Conservation (phyloP, 352 stramenopile genomes). For the Globisporangium spinosum region DNA sequence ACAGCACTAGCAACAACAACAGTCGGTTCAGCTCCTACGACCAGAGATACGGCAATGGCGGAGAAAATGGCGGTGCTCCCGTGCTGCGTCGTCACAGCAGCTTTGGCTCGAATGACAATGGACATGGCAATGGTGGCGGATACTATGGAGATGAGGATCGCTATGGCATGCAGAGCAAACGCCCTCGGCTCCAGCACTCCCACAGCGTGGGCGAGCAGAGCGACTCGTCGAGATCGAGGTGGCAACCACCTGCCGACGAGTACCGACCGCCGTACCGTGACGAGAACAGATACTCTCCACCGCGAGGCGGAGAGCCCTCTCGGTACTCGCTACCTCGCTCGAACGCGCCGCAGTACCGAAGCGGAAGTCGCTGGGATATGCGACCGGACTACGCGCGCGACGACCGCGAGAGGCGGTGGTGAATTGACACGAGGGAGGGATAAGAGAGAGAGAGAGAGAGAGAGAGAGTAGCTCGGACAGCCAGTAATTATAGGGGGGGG, state of each 20-base stretch:
- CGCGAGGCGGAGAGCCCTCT: neutral
- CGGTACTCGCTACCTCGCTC: conserved; percentile 11
- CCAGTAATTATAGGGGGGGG: conserved; percentile 1
- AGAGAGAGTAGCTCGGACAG: neutral
- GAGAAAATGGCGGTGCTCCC: conserved; percentile 17
- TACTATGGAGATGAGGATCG: conserved; percentile 23
- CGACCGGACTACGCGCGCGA: conserved; percentile 6
- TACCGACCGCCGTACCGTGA: conserved; percentile 11
- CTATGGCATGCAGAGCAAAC: conserved; percentile 38
- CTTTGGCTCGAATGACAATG: conserved; percentile 14
- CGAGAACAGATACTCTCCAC: conserved; percentile 10
- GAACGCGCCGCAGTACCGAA: conserved; percentile 17
- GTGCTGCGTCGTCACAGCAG: conserved; percentile 49
- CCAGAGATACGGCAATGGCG: conserved; percentile 12
- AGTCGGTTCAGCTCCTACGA: neutral
- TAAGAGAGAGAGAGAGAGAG: neutral
- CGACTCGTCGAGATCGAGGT: conserved; percentile 21
- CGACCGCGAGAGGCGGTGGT: conserved; percentile 12
- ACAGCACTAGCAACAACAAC: neutral
- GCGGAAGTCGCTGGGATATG: conserved; percentile 13
- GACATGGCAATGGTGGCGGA: neutral
- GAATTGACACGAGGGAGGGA: neutral
- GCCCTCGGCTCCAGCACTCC: conserved; percentile 56
- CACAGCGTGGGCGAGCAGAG: conserved; percentile 46
- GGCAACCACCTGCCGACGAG: neutral